A percentile compares a stretch with the other conserved stretches of the same genome.
Evolutionary conservation across 2,329 filamentous ascomycete species (phyloP).

Genomic region (Boeremia lycopersici): DNA sequence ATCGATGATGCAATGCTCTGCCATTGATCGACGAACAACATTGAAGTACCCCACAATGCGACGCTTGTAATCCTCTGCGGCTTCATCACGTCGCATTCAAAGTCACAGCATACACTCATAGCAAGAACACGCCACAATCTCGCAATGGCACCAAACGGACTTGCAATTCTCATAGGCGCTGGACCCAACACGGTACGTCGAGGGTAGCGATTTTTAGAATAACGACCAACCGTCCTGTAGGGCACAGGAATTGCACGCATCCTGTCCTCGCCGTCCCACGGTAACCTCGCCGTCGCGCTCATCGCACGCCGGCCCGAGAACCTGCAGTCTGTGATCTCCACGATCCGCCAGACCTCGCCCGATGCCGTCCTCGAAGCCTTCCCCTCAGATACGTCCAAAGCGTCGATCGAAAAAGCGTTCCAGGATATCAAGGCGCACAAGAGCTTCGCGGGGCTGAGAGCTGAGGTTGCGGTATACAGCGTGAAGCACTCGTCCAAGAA

Average conservation of each 20-base stretch:
- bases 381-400: conserved; percentile 57
- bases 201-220: not conserved
- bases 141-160: conserved; percentile 36
- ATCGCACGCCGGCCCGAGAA: conserved; percentile 57
- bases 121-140: not conserved
- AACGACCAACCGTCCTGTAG: conserved; percentile 28
- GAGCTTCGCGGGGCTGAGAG: conserved; percentile 57
- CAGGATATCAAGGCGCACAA: conserved; percentile 55
- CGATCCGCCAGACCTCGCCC: conserved; percentile 50
- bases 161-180: conserved; percentile 44
- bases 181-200: conserved; percentile 40
- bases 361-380: conserved; percentile 59
- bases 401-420: conserved; percentile 57
- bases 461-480: conserved; percentile 61
- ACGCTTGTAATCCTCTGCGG: not conserved
- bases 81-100: not conserved
- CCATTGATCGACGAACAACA: conserved; percentile 1
- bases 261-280: conserved; percentile 57
- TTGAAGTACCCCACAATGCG: not conserved
- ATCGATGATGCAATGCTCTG: conserved; percentile 17
- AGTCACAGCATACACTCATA: not conserved
- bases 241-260: conserved; percentile 63
- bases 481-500: conserved; percentile 62
- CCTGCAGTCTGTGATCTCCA: conserved; percentile 51
- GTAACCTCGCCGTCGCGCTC: conserved; percentile 62